Base-by-base conservation (phyloP, 2,329 filamentous ascomycete species). In the Aureobasidium sp. region DNA sequence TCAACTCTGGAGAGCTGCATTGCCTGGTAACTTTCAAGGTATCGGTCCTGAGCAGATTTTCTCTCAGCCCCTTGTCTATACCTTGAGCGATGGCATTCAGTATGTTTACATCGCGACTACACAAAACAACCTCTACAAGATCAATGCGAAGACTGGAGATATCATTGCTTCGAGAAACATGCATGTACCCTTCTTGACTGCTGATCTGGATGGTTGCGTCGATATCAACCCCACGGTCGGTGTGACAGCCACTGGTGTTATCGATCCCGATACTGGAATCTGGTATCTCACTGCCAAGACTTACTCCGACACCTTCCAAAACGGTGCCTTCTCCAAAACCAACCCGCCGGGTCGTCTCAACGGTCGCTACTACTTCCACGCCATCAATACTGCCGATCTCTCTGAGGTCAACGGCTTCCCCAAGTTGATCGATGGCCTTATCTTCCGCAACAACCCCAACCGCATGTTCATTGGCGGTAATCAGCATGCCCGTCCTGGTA, bases 91-190 rank as follows among this genome's bases (percentile, higher is more conserved):
- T 25, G 66, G 66, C 27, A 61, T 67, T 9, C 66, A 67, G 33
- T 86, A 84, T 64, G 80, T 89, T 45, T 89, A 85, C 69, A 74
- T 87, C 15, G 82, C 87, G 2, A 88, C 87, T 0, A 86, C 85
- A 0, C 85, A 87, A 71, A 89, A 88, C 73, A 87, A 87, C 59
- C 73, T 88, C 9, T 87, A 88, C 72, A 88, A 86, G 67, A 74
- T 88, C 38, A 79, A 88, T 70, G 85, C 85, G 69, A 88, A n/a
- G 72, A 67, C 60, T 13, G 66, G 66, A 60, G 55, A 40, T 25
- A 64, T 67, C n/a, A 38, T 67, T 18, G 50, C 75, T 0, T 78
- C 76, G 1, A 76, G 85, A 11, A 86, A 82, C 31, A 76, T 89
- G 0, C 79, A 80, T 64, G 81, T 84, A 55, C 83, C 83, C 10